These are phyloP conservation scores for Ettlia oleoabundans DNA, from an alignment of 139 green algal species.

Conservation along the genomic window DNA sequence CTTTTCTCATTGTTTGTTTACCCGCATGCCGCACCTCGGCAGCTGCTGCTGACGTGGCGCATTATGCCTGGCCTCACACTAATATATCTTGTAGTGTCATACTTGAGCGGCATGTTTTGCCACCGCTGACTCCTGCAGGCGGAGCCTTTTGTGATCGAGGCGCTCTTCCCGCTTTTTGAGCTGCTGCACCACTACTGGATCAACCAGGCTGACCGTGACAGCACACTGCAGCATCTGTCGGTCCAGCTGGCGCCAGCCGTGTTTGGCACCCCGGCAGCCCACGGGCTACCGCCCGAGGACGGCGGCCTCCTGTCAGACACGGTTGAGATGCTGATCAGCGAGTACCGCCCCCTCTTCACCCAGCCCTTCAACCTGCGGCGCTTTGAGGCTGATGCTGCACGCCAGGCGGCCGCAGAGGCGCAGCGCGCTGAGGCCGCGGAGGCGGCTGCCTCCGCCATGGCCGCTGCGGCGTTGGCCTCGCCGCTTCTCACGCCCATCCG, in stretches of 20 bases:
- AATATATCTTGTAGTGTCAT: neutral
- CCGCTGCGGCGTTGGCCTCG: neutral
- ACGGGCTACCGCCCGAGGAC: slow-evolving; percentile 2
- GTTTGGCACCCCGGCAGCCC: slow-evolving; percentile 25
- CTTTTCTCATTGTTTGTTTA: too few relatives aligned
- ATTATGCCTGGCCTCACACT: too few relatives aligned
- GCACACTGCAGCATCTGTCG: slow-evolving; percentile 26
- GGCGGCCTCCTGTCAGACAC: slow-evolving; percentile 26
- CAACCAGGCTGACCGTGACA: slow-evolving; percentile 44
- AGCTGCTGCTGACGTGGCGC: neutral
- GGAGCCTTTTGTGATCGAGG: slow-evolving; percentile 47
- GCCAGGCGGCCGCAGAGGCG: slow-evolving; percentile 16
- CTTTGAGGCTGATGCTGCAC: slow-evolving; percentile 32
- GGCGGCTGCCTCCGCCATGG: neutral
- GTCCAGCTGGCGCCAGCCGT: slow-evolving; percentile 30
- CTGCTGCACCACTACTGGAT: slow-evolving; percentile 51
- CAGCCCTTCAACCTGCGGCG: slow-evolving; percentile 44
- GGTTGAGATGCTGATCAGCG: slow-evolving; percentile 35
- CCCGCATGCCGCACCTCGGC: too few relatives aligned
- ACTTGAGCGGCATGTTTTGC: neutral
- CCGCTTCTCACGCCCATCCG: slow-evolving; percentile 41
- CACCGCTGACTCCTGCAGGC: neutral
- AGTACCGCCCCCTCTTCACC: slow-evolving; percentile 52
- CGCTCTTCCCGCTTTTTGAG: slow-evolving; percentile 53
- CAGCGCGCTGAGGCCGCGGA: slow-evolving; percentile 16